Evolutionary conservation across 2,329 filamentous ascomycete species (phyloP), one percentile per base, ranked within the genome.

Genomic region (Claviceps sp.): DNA sequence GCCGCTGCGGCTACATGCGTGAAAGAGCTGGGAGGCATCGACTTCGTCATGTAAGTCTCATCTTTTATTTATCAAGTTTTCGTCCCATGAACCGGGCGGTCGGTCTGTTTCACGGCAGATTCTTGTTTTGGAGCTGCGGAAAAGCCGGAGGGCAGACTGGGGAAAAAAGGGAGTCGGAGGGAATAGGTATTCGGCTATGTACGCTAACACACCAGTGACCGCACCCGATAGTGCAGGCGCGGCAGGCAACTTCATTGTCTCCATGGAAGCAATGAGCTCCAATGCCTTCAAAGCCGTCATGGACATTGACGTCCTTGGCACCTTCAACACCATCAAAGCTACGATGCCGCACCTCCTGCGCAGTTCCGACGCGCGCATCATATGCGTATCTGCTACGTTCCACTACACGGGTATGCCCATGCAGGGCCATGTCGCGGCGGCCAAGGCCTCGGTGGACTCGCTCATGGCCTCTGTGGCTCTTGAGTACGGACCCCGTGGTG

Each of bases 241-340:
- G 14, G 93, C 93, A 17, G 93, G 93, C 54, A 98, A 98, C 69
- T 98, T 97, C 68, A 76, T 98, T 22, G 85, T 89, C 0, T 86
- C 91, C 4, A 84, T 97, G 55, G 78, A 84, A 42, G 84, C 84
- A 56, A 78, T 97, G 48, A 89, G 82, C 42, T 71, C 86, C 54
- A 97, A 97, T 64, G 93, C 88, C 3, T 95, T 98, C 81, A 94
- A 90, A 68, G 77, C 87, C 0, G 93, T 98, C 58, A 91, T 97
- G 61, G 93, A 97, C 56, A 98, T 98, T 62, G 93, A 97, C 65
- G 85, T 95, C 2, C 69, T 97, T 39, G 93, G 93, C 37, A 94
- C 87, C 16, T 98, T 87, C 72, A 95, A 97, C 72, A 95, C 89
- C 2, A 76, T 95, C 63, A 97, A 97, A 71, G 89, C 91, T 3